Conservation (phyloP, 257 asterid genomes). For the Scutellaria minor region DNA sequence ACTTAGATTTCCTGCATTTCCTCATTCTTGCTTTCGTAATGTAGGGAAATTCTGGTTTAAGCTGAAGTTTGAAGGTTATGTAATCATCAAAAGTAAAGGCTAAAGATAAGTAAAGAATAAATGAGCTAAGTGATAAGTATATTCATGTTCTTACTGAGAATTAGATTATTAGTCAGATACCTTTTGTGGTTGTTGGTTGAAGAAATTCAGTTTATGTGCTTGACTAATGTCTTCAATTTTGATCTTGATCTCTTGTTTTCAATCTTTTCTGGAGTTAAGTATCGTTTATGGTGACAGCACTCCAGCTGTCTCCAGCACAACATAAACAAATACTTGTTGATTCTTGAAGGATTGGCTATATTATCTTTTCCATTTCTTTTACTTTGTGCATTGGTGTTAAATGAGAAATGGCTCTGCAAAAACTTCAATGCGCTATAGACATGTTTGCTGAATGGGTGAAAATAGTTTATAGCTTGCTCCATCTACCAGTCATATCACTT, state of each 20-base stretch:
- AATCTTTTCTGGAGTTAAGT: slow-evolving; percentile 14
- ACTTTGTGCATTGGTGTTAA: slow-evolving; percentile 4
- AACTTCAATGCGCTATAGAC: neutral
- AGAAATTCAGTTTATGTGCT: slow-evolving; percentile 9
- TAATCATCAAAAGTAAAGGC: neutral
- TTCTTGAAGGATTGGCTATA: slow-evolving; percentile 15
- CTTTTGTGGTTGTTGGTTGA: slow-evolving; percentile 20
- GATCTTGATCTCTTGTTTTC: neutral
- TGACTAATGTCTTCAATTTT: neutral
- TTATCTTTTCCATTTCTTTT: neutral
- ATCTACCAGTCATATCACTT: neutral
- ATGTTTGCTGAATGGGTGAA: slow-evolving; percentile 1
- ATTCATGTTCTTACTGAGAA: neutral
- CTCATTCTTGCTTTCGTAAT: neutral
- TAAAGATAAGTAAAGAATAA: neutral
- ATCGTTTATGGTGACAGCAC: neutral
- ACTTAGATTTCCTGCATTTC: slow-evolving; percentile 16
- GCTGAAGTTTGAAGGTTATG: neutral
- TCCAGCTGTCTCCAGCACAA: neutral
- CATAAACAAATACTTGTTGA: slow-evolving; percentile 4
- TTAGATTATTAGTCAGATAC: neutral
- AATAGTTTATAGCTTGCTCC: slow-evolving; percentile 12
- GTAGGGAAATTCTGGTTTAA: slow-evolving; percentile 4
- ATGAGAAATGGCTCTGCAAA: neutral
- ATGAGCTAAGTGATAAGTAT: neutral